Percentiles rank a stretch among this genome's conserved stretches.
Evolutionary conservation across 192 early-diverging fungal species (phyloP).

Genomic region (Rhizophagus clarus): DNA sequence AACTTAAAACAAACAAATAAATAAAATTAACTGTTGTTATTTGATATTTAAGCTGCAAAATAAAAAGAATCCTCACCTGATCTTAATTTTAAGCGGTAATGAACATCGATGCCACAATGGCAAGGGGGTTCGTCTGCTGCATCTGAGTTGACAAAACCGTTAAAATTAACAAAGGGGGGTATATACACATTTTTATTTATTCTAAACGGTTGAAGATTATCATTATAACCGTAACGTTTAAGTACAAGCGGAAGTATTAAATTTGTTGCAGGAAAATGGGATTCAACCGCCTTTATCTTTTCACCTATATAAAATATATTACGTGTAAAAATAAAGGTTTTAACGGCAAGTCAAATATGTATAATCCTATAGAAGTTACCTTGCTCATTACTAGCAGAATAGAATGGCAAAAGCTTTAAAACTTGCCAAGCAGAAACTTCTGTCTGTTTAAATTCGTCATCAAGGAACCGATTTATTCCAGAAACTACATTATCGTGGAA

Average conservation of each 20-base stretch:
- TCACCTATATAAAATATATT: constrained; percentile 33
- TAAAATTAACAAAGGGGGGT: constrained; percentile 53
- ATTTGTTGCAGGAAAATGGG: constrained; percentile 57
- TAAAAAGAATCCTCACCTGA: not conserved
- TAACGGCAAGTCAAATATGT: not conserved
- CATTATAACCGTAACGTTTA: constrained; percentile 65
- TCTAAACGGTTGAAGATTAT: constrained; percentile 40
- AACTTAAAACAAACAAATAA: constrained; percentile 45
- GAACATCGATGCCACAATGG: constrained; percentile 11
- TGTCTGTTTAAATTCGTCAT: not conserved
- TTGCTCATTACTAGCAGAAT: constrained; percentile 67
- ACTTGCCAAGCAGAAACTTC: constrained; percentile 72
- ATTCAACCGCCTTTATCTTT: constrained; percentile 40
- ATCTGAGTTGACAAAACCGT: constrained; percentile 51
- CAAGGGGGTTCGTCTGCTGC: constrained; percentile 36
- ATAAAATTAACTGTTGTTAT: not conserved
- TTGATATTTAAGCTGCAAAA: not conserved
- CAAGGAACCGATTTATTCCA: constrained; percentile 49
- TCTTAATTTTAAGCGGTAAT: constrained; percentile 24
- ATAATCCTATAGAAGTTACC: constrained; percentile 16
- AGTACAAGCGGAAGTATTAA: constrained; percentile 69
- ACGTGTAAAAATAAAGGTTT: not conserved
- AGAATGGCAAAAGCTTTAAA: constrained; percentile 69
- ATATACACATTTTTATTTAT: constrained; percentile 53
- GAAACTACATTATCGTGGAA: constrained; percentile 68